Evolutionary conservation across 1,284 basidiomycete genomes (phyloP), one percentile per base, ranked within the genome.

Genomic region (Apiotrichum montevideense): DNA sequence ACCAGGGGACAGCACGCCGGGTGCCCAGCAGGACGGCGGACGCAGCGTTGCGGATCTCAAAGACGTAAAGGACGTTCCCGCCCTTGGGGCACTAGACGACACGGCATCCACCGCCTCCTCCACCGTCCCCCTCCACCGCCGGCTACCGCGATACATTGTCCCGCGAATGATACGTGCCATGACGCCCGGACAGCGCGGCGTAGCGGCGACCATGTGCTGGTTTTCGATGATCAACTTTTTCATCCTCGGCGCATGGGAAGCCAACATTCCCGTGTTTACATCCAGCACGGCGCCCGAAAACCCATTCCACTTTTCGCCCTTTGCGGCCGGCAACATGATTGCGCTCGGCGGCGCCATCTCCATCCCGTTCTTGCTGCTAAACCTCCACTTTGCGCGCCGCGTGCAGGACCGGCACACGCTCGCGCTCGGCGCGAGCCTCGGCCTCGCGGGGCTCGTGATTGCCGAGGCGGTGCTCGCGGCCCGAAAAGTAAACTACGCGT

Each of bases 291-390:
- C 51, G 15, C 51, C 50, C 0, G n/a, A n/a, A 4, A 56, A 56
- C 46, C 55, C 55, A 13, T 56, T 56, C 55, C 45, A 56, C 46
- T 56, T 56, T n/a, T 48, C 51, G 7, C 55, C 55, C 34, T 56
- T 56, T n/a, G 46, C 50, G n/a, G 35, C 55, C 5, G 55, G 55
- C 33, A 56, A 56, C 51, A 11, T 56, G 15, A 56, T 56, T 40
- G 55, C 55, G 29, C 41, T 56, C 7, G 55, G 55, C 21, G 55
- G 55, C n/a, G 55, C 55, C 29, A 47, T 44, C 29, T n/a, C 55
- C 2, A 43, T 56, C 14, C 55, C 55, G 9, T 56, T 56, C 46
- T 41, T 56, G 32, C 46, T 56, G 32, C 21, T 49, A 40, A 56
- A 56, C 40, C 50, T 56, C n/a, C 14, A 43, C 35, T 48, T 39